phyloP scores from a whole-genome alignment of 495 filamentous ascomycete genomes.

The Diplogelasinospora grovesii region DNA sequence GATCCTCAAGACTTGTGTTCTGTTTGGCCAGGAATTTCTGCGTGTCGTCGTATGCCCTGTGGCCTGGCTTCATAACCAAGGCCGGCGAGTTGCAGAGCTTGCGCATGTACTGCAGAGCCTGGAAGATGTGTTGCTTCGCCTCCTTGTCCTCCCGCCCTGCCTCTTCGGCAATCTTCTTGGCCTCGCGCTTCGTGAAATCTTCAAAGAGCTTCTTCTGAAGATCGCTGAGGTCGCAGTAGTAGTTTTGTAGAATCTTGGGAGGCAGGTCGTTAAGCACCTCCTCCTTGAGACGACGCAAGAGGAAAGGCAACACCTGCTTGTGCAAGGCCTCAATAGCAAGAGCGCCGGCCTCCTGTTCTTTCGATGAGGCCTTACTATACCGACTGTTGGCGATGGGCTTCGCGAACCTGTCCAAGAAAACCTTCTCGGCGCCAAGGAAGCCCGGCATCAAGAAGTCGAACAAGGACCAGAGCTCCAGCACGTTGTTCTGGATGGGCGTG shows the following conservation, averaged over 20 bases:
- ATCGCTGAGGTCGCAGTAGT: conserved; percentile 97
- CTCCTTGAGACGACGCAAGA: conserved; percentile 93
- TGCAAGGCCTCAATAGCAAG: conserved; percentile 94
- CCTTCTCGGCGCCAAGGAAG: conserved; percentile 96
- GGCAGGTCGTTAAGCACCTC: conserved; percentile 94
- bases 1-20: conserved; percentile 71
- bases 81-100: conserved; percentile 97
- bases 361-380: conserved; percentile 92
- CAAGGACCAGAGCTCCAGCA: conserved; percentile 92
- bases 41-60: conserved; percentile 83
- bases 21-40: conserved; percentile 65
- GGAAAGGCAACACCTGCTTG: conserved; percentile 95
- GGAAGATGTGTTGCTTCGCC: conserved; percentile 97
- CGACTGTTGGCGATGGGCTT: conserved; percentile 95
- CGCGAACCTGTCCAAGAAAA: conserved; percentile 94
- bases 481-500: conserved; percentile 96
- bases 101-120: conserved; percentile 98
- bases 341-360: conserved; percentile 95
- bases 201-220: conserved; percentile 93
- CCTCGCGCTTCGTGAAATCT: conserved; percentile 89
- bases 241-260: conserved; percentile 98
- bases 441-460: conserved; percentile 99
- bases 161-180: conserved; percentile 71
- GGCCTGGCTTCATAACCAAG: conserved; percentile 86
- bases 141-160: conserved; percentile 76